These are phyloP conservation scores for Fusarium devonianum DNA, from an alignment of 2,329 filamentous ascomycete genomes.

Conservation along the genomic window DNA sequence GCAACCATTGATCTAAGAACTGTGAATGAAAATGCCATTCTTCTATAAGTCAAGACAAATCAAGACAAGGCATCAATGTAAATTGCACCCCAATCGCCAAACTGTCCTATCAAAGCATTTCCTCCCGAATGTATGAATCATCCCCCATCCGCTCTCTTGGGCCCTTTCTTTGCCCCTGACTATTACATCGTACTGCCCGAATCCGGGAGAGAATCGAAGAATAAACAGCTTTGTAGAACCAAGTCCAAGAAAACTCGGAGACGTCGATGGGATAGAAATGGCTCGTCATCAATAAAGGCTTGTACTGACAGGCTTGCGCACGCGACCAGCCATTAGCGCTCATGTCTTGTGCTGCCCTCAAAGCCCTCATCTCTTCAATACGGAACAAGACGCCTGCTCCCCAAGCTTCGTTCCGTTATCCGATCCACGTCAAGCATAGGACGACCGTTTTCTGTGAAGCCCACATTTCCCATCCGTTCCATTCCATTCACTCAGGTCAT, in stretches of 20 bases:
- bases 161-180: constrained; percentile 16
- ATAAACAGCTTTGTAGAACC: constrained; percentile 42
- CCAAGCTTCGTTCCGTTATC: constrained; percentile 36
- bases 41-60: constrained; percentile 33
- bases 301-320: constrained; percentile 12
- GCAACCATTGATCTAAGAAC: not conserved
- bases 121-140: constrained; percentile 49
- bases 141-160: constrained; percentile 37
- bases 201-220: constrained; percentile 31
- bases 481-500: constrained; percentile 21
- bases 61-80: constrained; percentile 46
- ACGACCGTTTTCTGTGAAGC: constrained; percentile 21
- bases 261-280: constrained; percentile 18
- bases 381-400: constrained; percentile 35
- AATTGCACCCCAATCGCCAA: constrained; percentile 62
- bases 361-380: constrained; percentile 24
- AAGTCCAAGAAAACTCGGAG: constrained; percentile 32
- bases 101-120: constrained; percentile 57
- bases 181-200: constrained; percentile 15
- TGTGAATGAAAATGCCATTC: constrained; percentile 15
- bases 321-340: constrained; percentile 12
- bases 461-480: constrained; percentile 19
- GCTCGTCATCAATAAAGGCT: constrained; percentile 26
- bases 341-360: constrained; percentile 19
- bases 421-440: constrained; percentile 29